Evolutionary conservation across 139 green algal species (phyloP).

Genomic region (Marvania coccoides): DNA sequence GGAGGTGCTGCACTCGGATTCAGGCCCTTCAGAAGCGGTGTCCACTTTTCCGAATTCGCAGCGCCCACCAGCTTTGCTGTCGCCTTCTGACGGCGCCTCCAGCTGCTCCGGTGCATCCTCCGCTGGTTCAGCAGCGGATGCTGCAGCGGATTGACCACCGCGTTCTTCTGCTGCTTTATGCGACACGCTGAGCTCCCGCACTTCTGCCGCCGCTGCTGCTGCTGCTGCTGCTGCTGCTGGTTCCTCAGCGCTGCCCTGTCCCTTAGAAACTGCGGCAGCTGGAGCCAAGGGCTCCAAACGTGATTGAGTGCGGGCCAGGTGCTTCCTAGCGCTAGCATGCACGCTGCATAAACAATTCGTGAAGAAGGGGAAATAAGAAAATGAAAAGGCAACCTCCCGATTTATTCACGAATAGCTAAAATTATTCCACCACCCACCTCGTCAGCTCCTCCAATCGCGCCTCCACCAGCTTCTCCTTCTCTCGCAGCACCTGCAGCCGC

Average conservation of each 20-base stretch:
- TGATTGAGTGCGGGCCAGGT: slow-evolving; percentile 1
- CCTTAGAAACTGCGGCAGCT: neutral
- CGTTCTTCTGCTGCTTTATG: neutral
- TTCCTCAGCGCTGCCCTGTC: neutral
- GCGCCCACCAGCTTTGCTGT: neutral
- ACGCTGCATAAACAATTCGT: slow-evolving; percentile 6
- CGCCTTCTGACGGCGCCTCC: neutral
- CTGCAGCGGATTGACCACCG: neutral
- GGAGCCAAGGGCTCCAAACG: neutral
- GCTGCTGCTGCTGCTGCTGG: neutral
- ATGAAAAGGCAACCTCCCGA: neutral
- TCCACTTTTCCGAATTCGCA: no score
- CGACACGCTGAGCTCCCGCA: no score
- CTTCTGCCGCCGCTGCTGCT: neutral
- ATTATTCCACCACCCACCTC: neutral
- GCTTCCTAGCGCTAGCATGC: neutral
- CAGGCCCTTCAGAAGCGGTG: no score
- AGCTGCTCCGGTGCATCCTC: neutral
- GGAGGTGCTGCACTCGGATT: no score
- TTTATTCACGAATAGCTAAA: no score
- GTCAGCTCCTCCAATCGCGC: neutral
- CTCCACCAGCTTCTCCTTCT: neutral
- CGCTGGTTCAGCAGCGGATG: neutral
- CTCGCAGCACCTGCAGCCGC: slow-evolving; percentile 10
- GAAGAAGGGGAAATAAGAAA: neutral